Evolutionary conservation across 140 eudicot species (phyloP).

Genomic region (Senecio squalidus): DNA sequence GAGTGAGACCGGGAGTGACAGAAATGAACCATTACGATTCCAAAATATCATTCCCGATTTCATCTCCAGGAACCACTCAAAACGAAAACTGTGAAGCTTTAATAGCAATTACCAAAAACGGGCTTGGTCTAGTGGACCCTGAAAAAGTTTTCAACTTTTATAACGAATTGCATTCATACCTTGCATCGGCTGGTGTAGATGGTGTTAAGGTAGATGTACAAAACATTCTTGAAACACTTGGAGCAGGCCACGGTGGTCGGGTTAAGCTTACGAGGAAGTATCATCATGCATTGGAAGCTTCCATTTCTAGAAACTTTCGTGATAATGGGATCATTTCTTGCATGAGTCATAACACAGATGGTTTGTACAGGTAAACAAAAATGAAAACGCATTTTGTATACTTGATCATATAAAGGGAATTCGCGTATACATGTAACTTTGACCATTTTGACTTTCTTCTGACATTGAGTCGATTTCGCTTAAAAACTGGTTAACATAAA

Average conservation of each 20-base stretch:
- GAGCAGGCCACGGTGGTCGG: conserved; percentile 89
- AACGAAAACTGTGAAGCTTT: conserved; percentile 54
- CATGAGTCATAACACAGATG: conserved; percentile 94
- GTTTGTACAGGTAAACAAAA: conserved; percentile 65
- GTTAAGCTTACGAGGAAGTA: conserved; percentile 75
- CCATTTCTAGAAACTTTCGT: conserved; percentile 65
- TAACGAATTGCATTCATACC: conserved; percentile 79
- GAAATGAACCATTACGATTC: conserved; percentile 72
- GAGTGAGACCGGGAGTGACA: conserved; percentile 67
- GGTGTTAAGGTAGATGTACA: conserved; percentile 95
- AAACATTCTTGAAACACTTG: conserved; percentile 88
- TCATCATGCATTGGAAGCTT: conserved; percentile 86
- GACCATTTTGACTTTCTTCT: background rate
- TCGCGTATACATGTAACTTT: background rate
- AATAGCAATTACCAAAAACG: conserved; percentile 48
- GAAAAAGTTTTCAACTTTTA: conserved; percentile 70
- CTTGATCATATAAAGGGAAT: background rate
- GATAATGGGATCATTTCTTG: conserved; percentile 89
- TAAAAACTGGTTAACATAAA: background rate
- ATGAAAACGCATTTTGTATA: background rate
- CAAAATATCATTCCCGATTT: conserved; percentile 53
- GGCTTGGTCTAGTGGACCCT: conserved; percentile 83
- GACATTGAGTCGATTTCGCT: background rate
- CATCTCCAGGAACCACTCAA: conserved; percentile 70
- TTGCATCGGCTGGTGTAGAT: conserved; percentile 74